Percentiles rank a stretch among this genome's conserved stretches.
Conservation (phyloP, 1,139 yeast species). For the Arxiozyma heterogenica region DNA sequence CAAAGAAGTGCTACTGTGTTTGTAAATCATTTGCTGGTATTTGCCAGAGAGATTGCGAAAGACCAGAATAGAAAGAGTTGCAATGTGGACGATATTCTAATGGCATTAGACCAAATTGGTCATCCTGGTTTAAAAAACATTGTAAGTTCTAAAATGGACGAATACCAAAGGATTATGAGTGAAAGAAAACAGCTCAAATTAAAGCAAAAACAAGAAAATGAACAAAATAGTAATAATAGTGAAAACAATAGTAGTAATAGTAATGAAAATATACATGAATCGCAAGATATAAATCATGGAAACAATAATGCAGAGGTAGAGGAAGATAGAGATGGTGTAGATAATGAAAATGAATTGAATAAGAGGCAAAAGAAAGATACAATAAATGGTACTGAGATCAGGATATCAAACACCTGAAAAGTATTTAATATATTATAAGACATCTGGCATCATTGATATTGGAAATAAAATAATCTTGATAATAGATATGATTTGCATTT, state of each 20-base stretch:
- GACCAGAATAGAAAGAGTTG: constrained; percentile 50
- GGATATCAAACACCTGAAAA: background rate
- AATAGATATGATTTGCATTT: no score
- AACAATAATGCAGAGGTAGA: constrained; percentile 2
- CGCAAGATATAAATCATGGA: no score
- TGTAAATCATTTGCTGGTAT: constrained; percentile 55
- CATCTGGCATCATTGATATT: no score
- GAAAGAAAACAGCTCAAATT: constrained; percentile 14
- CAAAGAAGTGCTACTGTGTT: constrained; percentile 69
- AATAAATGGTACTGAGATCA: background rate
- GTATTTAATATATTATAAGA: no score
- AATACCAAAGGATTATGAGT: constrained; percentile 24
- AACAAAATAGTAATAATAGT: no score
- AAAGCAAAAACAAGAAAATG: background rate
- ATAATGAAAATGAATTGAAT: constrained; percentile 3
- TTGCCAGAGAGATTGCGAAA: constrained; percentile 50
- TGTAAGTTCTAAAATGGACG: constrained; percentile 25
- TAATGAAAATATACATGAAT: background rate
- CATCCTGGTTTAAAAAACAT: constrained; percentile 34
- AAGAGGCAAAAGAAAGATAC: background rate
- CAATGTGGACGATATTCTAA: constrained; percentile 54
- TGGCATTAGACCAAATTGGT: constrained; percentile 50
- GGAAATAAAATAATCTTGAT: background rate
- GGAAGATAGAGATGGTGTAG: constrained; percentile 5
- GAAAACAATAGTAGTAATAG: background rate